phyloP scores from a whole-genome alignment of 1,139 yeast species.

The Torulaspora globosa region DNA sequence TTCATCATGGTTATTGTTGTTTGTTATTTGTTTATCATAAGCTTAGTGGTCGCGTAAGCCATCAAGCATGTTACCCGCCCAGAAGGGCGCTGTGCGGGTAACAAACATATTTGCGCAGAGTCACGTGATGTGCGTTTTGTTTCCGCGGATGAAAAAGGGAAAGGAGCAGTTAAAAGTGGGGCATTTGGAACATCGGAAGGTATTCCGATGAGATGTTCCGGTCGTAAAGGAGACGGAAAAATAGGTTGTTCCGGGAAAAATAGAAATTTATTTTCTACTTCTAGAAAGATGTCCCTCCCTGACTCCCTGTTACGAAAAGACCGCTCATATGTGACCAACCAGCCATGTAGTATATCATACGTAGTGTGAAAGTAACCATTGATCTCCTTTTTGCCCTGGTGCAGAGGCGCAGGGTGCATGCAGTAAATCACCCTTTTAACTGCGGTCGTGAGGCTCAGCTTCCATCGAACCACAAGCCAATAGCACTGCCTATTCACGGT shows the following conservation, averaged over 20 bases:
- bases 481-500: neutral
- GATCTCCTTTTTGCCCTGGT: neutral
- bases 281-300: neutral
- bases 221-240: neutral
- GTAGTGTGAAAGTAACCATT: too few species aligned
- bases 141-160: too few species aligned
- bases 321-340: too few species aligned
- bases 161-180: neutral
- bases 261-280: neutral
- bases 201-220: neutral
- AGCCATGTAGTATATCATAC: too few species aligned
- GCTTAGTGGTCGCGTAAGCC: neutral
- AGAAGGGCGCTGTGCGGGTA: too few species aligned
- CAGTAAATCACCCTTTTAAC: too few species aligned
- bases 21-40: conserved; percentile 6
- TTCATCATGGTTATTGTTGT: neutral
- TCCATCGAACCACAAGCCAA: neutral
- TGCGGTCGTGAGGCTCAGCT: neutral
- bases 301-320: neutral
- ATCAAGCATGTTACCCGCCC: neutral
- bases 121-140: too few species aligned
- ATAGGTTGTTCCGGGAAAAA: neutral
- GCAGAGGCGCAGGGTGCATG: neutral
- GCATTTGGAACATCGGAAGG: neutral
- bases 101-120: too few species aligned